These are phyloP conservation scores for Aegilops longissima DNA, from an alignment of 176 grass and related monocot genomes.

Conservation along the genomic window DNA sequence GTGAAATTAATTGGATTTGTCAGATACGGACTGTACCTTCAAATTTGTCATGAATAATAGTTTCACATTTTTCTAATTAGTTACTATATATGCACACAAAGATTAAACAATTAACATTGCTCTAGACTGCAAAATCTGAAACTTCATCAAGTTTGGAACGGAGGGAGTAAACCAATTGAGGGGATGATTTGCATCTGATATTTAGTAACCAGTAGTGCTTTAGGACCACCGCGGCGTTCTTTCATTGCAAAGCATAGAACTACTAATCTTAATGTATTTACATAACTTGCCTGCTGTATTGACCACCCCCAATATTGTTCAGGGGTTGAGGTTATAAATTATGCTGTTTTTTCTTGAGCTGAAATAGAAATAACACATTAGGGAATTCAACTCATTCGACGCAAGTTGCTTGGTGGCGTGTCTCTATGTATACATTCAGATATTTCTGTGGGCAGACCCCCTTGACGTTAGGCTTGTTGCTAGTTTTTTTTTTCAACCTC, in stretches of 20 bases:
- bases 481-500: background rate
- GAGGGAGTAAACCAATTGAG: background rate
- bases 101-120: background rate
- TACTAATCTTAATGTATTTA: constrained; percentile 25
- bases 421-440: background rate
- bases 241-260: background rate
- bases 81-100: background rate
- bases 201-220: background rate
- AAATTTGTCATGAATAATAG: background rate
- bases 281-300: background rate
- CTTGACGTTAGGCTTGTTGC: background rate
- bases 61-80: background rate
- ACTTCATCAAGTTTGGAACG: background rate
- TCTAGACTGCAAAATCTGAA: background rate
- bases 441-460: background rate
- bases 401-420: background rate
- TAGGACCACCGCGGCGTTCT: background rate
- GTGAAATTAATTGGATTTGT: background rate
- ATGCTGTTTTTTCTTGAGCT: constrained; percentile 13
- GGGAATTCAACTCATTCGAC: background rate
- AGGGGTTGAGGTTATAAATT: background rate
- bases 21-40: background rate
- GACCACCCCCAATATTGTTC: background rate
- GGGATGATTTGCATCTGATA: background rate
- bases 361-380: constrained; percentile 9